Evolutionary conservation across 768 basidiomycete species (phyloP), one percentile per base, ranked within the genome.

Genomic region (Auriscalpium microsporum): DNA sequence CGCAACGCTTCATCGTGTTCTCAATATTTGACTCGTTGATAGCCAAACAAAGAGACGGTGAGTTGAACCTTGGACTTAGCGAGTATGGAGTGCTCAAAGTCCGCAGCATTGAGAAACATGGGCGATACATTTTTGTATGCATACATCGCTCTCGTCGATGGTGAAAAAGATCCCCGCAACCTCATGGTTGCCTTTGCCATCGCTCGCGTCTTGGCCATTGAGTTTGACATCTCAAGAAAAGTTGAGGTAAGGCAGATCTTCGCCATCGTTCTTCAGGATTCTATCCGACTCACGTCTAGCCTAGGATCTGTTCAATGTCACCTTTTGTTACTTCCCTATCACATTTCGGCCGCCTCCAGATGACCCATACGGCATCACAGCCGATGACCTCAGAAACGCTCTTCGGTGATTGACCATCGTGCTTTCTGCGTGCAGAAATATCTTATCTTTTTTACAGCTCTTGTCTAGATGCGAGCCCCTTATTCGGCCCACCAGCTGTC

Each of bases 261-360:
- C 16, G 14, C 13, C 8, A 46, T 46, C 45, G 4, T 21, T 28
- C 28, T 8, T 13, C 19, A 21, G 13, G n/a, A 13, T 33, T 16
- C 36, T 11, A 34, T 37, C 36, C 33, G 16, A 54, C 44, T 28
- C 38, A 40, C n/a, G 46, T 17, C 34, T 28, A 28, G 28, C 28
- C 7, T 62, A 97, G 93, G 81, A 86, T 51, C 74, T 98, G 48
- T 98, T 95, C 72, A 91, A 97, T 64, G 85, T 97, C 66, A 89
- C 86, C 0, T 98, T 94, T 69, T 98, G 96, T 68, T 99, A 99
- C 69, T 99, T 97, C 72, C 96, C 96, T 0, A 98, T 99, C 54
- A 91, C 93, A 0, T 99, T 96, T 73, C 80, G 88, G 56, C 93
- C 95, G 9, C 92, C 94, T 16, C 87, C 92, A 1, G 86, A 93